Conservation (phyloP, 2,329 filamentous ascomycete genomes). For the Ramichloridium luteum region DNA sequence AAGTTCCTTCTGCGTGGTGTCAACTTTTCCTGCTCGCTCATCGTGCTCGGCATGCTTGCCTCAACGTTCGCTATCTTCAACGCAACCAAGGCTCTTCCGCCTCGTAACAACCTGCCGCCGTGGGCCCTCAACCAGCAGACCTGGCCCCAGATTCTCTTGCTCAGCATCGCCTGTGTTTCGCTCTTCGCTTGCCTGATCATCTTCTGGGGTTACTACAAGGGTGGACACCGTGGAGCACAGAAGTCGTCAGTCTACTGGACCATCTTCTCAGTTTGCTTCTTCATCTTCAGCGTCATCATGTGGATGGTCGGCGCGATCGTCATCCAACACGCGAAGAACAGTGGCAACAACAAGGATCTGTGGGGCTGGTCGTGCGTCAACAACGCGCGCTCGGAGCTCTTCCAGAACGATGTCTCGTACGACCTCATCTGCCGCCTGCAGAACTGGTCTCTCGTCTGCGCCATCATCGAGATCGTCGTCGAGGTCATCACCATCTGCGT, state of each 20-base stretch:
- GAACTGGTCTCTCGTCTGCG: constrained; percentile 93
- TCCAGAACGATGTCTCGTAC: constrained; percentile 72
- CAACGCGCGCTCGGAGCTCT: constrained; percentile 64
- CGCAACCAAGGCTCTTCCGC: constrained; percentile 61
- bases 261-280: constrained; percentile 83
- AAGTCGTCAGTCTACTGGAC: constrained; percentile 95
- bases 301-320: constrained; percentile 80
- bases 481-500: constrained; percentile 84
- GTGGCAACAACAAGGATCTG: constrained; percentile 68
- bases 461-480: constrained; percentile 90
- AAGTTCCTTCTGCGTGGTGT: constrained; percentile 92
- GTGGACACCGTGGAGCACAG: constrained; percentile 77
- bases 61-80: constrained; percentile 90
- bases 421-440: constrained; percentile 81
- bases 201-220: constrained; percentile 75
- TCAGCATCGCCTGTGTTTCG: constrained; percentile 68
- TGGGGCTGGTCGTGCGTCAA: constrained; percentile 98
- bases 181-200: constrained; percentile 67
- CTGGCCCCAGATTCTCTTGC: constrained; percentile 82
- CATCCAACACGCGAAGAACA: constrained; percentile 65
- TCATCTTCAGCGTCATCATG: constrained; percentile 83
- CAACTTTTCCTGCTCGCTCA: constrained; percentile 93
- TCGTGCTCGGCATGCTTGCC: constrained; percentile 80
- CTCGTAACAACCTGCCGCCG: constrained; percentile 67
- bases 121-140: constrained; percentile 70